Percentiles rank a stretch among this genome's conserved stretches.
Conservation (phyloP, 2,329 filamentous ascomycete species). For the Paracoccidioides brasiliensis region DNA sequence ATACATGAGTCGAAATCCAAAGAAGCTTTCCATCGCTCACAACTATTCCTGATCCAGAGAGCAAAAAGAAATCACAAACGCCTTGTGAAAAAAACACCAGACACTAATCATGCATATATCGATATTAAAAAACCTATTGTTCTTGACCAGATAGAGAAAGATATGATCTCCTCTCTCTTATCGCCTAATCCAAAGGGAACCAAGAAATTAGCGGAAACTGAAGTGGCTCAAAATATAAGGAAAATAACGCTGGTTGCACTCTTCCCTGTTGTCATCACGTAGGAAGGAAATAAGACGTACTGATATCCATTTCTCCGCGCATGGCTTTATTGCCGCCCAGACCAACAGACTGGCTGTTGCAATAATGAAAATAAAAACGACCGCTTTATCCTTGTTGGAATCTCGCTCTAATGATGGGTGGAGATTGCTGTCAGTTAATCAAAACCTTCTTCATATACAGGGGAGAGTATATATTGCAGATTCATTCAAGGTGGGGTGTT, state of each 20-base stretch:
- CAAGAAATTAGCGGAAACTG: background rate
- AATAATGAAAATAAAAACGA: conserved; percentile 54
- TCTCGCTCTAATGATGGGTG: conserved; percentile 41
- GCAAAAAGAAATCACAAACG: no score
- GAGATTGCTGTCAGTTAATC: background rate
- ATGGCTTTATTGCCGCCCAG: conserved; percentile 49
- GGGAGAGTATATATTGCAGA: background rate
- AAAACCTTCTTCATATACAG: background rate
- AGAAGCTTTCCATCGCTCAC: no score
- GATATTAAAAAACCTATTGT: background rate
- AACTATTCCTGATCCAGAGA: no score
- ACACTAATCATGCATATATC: background rate
- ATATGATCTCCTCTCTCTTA: conserved; percentile 38
- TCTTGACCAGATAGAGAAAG: conserved; percentile 34
- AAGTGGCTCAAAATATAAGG: background rate
- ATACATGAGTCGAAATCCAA: no score
- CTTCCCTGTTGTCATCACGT: no score
- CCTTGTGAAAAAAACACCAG: background rate
- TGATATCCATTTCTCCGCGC: conserved; percentile 43
- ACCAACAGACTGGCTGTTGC: conserved; percentile 47
- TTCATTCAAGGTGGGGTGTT: background rate
- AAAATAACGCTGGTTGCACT: background rate
- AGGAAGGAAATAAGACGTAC: conserved; percentile 22
- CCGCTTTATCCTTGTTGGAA: conserved; percentile 52
- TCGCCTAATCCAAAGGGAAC: conserved; percentile 22